Percentiles rank a stretch among this genome's conserved stretches.
phyloP scores from a whole-genome alignment of 768 basidiomycete species.

The Cystobasidium tubakii region DNA sequence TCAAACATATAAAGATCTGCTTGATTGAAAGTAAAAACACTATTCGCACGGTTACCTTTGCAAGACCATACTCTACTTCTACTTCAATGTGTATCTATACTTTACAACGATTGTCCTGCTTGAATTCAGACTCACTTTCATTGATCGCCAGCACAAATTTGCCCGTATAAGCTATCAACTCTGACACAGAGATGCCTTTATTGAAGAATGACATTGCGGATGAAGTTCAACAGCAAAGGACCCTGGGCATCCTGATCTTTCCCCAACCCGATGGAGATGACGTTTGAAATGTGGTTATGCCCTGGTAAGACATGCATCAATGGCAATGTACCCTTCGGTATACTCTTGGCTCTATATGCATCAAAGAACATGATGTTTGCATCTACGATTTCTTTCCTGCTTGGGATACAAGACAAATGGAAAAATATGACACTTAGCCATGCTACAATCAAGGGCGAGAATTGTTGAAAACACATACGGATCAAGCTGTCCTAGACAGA shows the following conservation, averaged over 20 bases:
- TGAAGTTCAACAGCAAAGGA: slow-evolving; percentile 31
- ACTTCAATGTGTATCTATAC: no score
- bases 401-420: not conserved
- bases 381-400: slow-evolving; percentile 33
- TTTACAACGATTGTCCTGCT: no score
- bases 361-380: slow-evolving; percentile 36
- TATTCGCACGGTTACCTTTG: no score
- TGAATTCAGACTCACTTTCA: no score
- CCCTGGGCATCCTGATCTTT: slow-evolving; percentile 13
- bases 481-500: not conserved
- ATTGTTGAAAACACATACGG: no score
- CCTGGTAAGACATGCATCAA: slow-evolving; percentile 4
- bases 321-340: slow-evolving; percentile 15
- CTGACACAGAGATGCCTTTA: not conserved
- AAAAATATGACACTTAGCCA: not conserved
- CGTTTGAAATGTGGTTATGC: slow-evolving; percentile 37
- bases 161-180: no score
- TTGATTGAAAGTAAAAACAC: no score
- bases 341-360: slow-evolving; percentile 14
- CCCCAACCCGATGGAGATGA: slow-evolving; percentile 32
- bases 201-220: not conserved
- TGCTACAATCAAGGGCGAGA: no score
- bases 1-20: no score
- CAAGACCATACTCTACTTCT: no score
- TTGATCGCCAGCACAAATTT: no score